These are phyloP conservation scores for Trichoderma virens DNA, from an alignment of 495 filamentous ascomycete species.

Conservation along the genomic window DNA sequence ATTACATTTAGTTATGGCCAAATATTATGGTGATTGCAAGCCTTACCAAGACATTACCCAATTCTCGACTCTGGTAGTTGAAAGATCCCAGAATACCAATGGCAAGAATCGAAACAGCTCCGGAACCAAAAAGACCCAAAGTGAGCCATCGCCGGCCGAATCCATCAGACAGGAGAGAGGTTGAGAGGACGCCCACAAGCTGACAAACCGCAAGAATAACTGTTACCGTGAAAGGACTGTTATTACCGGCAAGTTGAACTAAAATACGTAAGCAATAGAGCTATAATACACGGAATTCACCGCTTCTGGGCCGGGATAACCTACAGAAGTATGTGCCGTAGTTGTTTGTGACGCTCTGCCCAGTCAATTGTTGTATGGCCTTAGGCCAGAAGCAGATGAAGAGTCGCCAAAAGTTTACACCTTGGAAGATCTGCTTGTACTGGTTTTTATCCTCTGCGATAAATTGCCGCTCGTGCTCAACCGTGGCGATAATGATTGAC, in stretches of 20 bases:
- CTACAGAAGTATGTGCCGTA: constrained; percentile 10
- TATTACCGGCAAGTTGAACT: constrained; percentile 10
- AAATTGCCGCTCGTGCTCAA: neutral
- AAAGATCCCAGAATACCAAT: constrained; percentile 11
- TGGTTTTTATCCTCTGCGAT: constrained; percentile 9
- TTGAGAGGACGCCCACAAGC: constrained; percentile 6
- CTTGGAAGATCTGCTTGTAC: constrained; percentile 6
- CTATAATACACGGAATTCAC: no score
- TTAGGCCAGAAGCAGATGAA: constrained; percentile 9
- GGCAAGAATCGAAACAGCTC: constrained; percentile 6
- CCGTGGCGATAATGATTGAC: no score
- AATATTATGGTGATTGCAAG: no score
- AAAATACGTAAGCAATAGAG: no score
- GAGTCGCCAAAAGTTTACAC: constrained; percentile 9
- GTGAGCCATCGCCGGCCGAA: constrained; percentile 10
- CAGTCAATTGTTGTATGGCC: constrained; percentile 8
- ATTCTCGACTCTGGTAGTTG: constrained; percentile 9
- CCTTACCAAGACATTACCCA: neutral
- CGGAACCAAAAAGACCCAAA: constrained; percentile 5
- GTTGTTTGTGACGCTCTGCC: constrained; percentile 11
- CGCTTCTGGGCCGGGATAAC: no score
- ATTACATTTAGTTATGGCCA: no score
- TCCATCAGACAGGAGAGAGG: constrained; percentile 2
- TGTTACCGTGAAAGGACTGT: constrained; percentile 10
- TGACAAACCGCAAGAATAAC: constrained; percentile 10